phyloP scores from a whole-genome alignment of 1,284 basidiomycete species.

The Paramarasmius palmivorus region DNA sequence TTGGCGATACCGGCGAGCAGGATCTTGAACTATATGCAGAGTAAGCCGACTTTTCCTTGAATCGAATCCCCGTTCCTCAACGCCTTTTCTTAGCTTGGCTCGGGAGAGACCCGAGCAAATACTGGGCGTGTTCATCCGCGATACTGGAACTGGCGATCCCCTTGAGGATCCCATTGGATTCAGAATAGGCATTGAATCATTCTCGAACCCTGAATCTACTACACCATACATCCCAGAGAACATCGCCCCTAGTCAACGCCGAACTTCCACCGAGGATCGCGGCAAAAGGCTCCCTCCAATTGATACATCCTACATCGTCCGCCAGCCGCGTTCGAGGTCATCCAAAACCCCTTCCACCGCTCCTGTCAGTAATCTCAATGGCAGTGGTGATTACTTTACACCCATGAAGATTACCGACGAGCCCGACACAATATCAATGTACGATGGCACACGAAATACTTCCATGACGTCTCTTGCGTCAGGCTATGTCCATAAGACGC shows the following conservation, averaged over 20 bases:
- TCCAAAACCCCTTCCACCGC: constrained; percentile 6
- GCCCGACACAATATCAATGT: constrained; percentile 17
- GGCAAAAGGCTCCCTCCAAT: constrained; percentile 17
- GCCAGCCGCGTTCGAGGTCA: background rate
- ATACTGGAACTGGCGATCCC: constrained; percentile 50
- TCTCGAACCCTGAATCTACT: no score
- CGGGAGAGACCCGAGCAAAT: constrained; percentile 66
- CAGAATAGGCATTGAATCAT: background rate
- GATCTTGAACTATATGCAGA: constrained; percentile 83
- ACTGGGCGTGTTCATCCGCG: constrained; percentile 76
- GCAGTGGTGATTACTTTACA: constrained; percentile 21
- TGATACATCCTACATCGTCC: constrained; percentile 15
- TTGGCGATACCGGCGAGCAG: constrained; percentile 89
- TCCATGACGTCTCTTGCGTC: constrained; percentile 22
- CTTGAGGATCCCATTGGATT: constrained; percentile 61
- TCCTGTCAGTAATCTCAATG: background rate
- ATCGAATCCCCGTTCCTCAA: background rate
- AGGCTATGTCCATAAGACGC: constrained; percentile 16
- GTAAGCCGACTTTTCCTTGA: constrained; percentile 21
- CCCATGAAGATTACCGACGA: constrained; percentile 25
- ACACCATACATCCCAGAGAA: background rate
- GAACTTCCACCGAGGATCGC: constrained; percentile 14
- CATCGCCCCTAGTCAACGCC: background rate
- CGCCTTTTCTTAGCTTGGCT: constrained; percentile 47
- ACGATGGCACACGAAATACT: background rate